Conservation (phyloP, 306 rosid species). For the Clitoria ternatea region DNA sequence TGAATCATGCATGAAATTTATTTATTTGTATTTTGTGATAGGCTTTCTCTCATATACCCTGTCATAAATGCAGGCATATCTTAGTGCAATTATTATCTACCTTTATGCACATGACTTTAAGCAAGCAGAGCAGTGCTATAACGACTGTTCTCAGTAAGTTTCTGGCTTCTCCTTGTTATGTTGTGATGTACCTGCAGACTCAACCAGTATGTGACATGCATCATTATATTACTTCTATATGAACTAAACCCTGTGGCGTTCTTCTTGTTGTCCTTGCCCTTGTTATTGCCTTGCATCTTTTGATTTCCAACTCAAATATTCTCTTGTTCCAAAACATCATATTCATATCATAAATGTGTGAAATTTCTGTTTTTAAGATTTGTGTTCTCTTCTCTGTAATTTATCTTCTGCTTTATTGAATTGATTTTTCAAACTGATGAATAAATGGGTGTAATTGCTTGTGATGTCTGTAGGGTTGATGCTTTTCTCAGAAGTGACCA, state of each 20-base stretch:
- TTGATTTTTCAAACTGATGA: conserved; percentile 3
- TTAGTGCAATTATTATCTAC: conserved; percentile 75
- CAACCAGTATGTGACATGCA: not conserved
- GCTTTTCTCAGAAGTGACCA: conserved; percentile 84
- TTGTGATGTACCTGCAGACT: not conserved
- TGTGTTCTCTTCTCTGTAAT: not conserved
- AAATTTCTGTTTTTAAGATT: not conserved
- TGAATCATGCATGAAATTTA: not conserved
- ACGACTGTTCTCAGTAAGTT: conserved; percentile 92
- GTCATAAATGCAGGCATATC: conserved; percentile 72
- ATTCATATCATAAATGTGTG: not conserved
- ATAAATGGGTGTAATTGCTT: conserved; percentile 12
- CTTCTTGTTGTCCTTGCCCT: not conserved
- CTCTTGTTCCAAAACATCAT: not conserved
- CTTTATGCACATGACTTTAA: conserved; percentile 78
- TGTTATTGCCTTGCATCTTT: conserved; percentile 2
- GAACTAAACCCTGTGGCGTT: not conserved
- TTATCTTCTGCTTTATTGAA: not conserved
- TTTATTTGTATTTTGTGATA: not conserved
- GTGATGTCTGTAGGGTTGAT: conserved; percentile 51
- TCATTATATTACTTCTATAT: not conserved
- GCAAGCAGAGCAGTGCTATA: conserved; percentile 94
- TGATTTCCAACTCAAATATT: conserved; percentile 4
- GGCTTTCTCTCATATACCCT: conserved; percentile 11
- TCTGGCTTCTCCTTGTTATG: conserved; percentile 10